These are phyloP conservation scores for Diaporthe citrichinensis DNA, from an alignment of 2,329 filamentous ascomycete species.

Conservation along the genomic window DNA sequence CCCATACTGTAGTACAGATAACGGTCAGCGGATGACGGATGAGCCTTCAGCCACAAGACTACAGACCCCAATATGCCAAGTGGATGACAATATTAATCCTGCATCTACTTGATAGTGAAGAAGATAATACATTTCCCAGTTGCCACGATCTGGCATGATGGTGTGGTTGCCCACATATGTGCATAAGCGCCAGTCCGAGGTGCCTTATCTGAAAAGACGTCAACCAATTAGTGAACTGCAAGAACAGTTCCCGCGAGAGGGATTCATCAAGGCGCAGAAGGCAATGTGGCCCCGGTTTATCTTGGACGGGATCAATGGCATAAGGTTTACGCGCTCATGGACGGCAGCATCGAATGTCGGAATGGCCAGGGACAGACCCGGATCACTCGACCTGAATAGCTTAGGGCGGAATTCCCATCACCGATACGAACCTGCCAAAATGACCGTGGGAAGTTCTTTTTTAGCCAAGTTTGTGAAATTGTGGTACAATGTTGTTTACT, in stretches of 20 bases:
- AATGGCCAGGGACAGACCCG: not conserved
- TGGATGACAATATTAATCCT: not conserved
- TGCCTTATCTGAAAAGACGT: not conserved
- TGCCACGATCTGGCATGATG: not conserved
- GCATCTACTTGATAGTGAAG: not conserved
- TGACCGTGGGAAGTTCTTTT: not conserved
- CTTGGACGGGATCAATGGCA: not conserved
- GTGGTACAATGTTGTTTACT: not conserved
- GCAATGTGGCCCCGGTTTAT: not conserved
- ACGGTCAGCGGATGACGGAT: not conserved
- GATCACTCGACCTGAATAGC: not conserved
- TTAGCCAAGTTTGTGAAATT: not conserved
- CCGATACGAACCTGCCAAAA: not conserved
- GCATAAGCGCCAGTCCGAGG: not conserved
- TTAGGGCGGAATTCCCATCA: not conserved
- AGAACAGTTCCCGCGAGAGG: not conserved
- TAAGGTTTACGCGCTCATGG: not conserved
- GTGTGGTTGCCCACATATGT: not conserved
- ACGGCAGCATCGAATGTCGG: not conserved
- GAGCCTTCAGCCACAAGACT: not conserved
- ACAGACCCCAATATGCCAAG: constrained; percentile 12
- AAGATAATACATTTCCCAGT: not conserved
- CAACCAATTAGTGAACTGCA: not conserved
- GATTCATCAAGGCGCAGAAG: not conserved
- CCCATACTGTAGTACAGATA: not conserved